These are phyloP conservation scores for Physcia stellaris DNA, from an alignment of 495 filamentous ascomycete genomes.

Conservation along the genomic window DNA sequence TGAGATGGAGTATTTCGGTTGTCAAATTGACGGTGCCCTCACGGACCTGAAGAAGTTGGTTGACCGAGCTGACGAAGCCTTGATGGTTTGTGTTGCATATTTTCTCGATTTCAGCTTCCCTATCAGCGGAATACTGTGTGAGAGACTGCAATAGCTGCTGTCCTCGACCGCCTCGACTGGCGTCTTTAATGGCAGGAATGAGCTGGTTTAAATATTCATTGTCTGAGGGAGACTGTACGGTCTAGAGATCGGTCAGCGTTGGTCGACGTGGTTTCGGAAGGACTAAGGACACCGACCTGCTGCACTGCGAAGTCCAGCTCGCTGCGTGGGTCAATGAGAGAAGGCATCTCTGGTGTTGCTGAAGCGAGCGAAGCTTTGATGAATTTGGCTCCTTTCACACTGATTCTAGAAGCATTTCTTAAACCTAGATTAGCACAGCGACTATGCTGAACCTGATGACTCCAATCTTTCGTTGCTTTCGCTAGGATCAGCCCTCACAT, in stretches of 20 bases:
- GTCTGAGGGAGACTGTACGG: constrained; percentile 82
- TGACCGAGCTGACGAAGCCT: constrained; percentile 86
- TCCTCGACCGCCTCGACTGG: constrained; percentile 59
- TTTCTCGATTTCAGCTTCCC: constrained; percentile 82
- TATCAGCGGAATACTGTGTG: constrained; percentile 65
- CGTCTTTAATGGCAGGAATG: constrained; percentile 84
- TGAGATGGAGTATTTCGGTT: constrained; percentile 80
- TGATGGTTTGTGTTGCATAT: constrained; percentile 95
- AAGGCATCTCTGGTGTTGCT: constrained; percentile 5
- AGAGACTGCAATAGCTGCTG: constrained; percentile 64
- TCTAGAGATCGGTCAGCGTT: constrained; percentile 35
- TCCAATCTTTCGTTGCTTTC: too few species aligned
- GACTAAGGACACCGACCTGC: constrained; percentile 6
- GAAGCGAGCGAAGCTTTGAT: not conserved
- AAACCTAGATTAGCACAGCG: not conserved
- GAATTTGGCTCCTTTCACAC: not conserved
- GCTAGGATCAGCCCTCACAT: too few species aligned
- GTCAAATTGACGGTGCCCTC: constrained; percentile 80
- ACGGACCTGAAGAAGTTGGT: constrained; percentile 77
- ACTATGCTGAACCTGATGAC: not conserved
- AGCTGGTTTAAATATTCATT: constrained; percentile 90
- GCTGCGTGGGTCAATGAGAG: constrained; percentile 1
- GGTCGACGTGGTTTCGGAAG: not conserved
- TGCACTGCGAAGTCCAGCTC: constrained; percentile 13
- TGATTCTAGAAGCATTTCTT: not conserved